Percentiles rank a stretch among this genome's conserved stretches.
phyloP scores from a whole-genome alignment of 2,329 filamentous ascomycete genomes.

The Emergomyces orientalis region DNA sequence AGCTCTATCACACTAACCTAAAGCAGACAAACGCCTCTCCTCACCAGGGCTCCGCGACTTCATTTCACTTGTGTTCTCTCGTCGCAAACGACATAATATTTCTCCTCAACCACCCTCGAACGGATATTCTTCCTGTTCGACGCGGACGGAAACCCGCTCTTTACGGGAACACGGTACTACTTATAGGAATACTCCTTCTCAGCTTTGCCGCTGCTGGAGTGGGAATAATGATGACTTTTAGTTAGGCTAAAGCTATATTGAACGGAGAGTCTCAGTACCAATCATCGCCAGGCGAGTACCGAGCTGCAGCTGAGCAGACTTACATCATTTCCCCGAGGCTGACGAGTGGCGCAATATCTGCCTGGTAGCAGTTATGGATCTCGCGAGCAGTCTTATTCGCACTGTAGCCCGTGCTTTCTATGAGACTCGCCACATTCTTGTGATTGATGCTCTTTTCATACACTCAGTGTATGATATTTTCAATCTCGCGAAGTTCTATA shows the following conservation, averaged over 20 bases:
- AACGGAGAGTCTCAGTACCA: neutral
- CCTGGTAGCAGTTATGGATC: constrained; percentile 43
- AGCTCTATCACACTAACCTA: neutral
- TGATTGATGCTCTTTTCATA: constrained; percentile 68
- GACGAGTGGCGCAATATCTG: neutral
- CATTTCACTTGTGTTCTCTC: neutral
- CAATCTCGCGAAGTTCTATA: constrained; percentile 9
- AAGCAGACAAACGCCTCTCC: neutral
- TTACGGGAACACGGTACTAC: neutral
- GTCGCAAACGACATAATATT: neutral
- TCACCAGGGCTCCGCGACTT: neutral
- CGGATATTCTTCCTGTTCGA: neutral
- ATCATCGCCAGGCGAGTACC: neutral
- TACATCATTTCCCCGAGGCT: neutral
- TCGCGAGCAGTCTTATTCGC: constrained; percentile 70
- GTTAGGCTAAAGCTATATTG: neutral
- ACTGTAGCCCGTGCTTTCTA: constrained; percentile 82
- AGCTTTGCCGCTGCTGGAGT: constrained; percentile 8
- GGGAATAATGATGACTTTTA: constrained; percentile 5
- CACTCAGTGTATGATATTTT: constrained; percentile 53
- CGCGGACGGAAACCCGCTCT: neutral
- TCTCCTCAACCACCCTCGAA: neutral
- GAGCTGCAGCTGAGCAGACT: constrained; percentile 3
- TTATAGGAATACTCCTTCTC: neutral
- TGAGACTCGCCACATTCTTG: constrained; percentile 70